Evolutionary conservation across 2,329 filamentous ascomycete genomes (phyloP), one percentile per base, ranked within the genome.

Genomic region (Pyricularia sp.): DNA sequence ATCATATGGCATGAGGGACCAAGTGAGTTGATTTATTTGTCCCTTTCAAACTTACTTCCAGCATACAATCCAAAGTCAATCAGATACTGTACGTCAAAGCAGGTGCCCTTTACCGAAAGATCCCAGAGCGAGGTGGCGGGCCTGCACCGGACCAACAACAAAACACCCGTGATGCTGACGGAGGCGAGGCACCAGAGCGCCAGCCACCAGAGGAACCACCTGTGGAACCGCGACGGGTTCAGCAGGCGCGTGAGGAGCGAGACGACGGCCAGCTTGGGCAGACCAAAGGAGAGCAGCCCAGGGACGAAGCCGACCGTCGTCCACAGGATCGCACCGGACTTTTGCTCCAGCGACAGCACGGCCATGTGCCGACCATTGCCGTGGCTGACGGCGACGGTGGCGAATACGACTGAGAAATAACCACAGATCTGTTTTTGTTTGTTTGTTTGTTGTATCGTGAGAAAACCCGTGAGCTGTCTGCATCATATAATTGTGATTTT

Each of bases 251-350:
- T 74, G 4, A 82, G 74, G 3, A 82, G 75, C 2, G 75, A 73
- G 9, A 81, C 76, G 58, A 81, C 79, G 42, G 79, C 80, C 11
- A 81, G 74, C 72, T 82, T 82, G 4, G 80, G 81, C 0, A 81
- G 67, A 1, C 71, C 76, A 68, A 82, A 81, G 2, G 79, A 78
- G 69, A 80, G 70, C 11, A 82, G 72, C 4, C 79, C 79, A 2
- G 78, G 76, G 0, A 74, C 72, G 69, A 81, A 81, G 25, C 75
- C 77, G 55, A 76, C 72, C 14, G 79, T 73, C 4, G 77, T 80
- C 71, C 75, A 82, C 42, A 78, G 72, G n/a, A 64, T 68, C 23
- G 59, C 67, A 4, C 50, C 58, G 59, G 33, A 42, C 10, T 42
- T 30, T 26, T 68, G 17, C 17, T 64, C 6, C 31, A 42, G 59